A percentile compares a stretch with the other conserved stretches of the same genome.
Conservation (phyloP, 768 basidiomycete species). For the Austroboletus festivus region DNA sequence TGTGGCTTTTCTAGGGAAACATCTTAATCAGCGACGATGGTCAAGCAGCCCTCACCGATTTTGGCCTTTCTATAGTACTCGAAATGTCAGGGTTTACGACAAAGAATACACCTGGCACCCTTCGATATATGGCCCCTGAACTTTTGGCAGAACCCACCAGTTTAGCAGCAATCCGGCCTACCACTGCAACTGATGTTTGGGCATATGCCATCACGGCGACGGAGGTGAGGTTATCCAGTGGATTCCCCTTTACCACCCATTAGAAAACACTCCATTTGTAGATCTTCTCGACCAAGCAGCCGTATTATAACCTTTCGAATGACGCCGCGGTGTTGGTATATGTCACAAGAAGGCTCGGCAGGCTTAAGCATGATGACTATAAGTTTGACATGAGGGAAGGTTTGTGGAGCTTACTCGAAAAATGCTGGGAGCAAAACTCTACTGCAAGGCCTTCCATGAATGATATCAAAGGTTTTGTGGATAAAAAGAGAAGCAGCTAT, state of each 20-base stretch:
- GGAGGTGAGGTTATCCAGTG: slow-evolving; percentile 23
- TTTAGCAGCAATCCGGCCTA: slow-evolving; percentile 17
- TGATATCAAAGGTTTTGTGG: slow-evolving; percentile 14
- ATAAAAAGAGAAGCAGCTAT: slow-evolving; percentile 19
- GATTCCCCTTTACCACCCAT: background rate
- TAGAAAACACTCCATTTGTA: slow-evolving; percentile 1
- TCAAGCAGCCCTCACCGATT: slow-evolving; percentile 36
- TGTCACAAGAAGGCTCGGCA: slow-evolving; percentile 10
- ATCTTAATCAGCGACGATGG: slow-evolving; percentile 33
- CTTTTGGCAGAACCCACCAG: slow-evolving; percentile 22
- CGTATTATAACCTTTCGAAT: slow-evolving; percentile 13
- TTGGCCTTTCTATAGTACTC: slow-evolving; percentile 39
- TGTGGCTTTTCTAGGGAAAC: slow-evolving; percentile 30
- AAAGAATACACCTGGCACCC: slow-evolving; percentile 32
- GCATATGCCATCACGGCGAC: slow-evolving; percentile 37
- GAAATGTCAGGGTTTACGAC: slow-evolving; percentile 37
- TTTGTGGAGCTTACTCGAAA: slow-evolving; percentile 17
- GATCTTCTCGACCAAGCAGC: slow-evolving; percentile 24
- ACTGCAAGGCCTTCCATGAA: slow-evolving; percentile 13
- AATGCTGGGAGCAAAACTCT: slow-evolving; percentile 18
- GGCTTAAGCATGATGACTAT: slow-evolving; percentile 19
- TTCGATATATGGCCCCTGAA: slow-evolving; percentile 41
- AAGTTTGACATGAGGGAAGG: slow-evolving; percentile 15
- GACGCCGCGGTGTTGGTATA: slow-evolving; percentile 20
- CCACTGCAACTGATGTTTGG: slow-evolving; percentile 34